Evolutionary conservation across 129 eudicot species (phyloP), one percentile per base, ranked within the genome.

Genomic region (Pittosporum tobira): DNA sequence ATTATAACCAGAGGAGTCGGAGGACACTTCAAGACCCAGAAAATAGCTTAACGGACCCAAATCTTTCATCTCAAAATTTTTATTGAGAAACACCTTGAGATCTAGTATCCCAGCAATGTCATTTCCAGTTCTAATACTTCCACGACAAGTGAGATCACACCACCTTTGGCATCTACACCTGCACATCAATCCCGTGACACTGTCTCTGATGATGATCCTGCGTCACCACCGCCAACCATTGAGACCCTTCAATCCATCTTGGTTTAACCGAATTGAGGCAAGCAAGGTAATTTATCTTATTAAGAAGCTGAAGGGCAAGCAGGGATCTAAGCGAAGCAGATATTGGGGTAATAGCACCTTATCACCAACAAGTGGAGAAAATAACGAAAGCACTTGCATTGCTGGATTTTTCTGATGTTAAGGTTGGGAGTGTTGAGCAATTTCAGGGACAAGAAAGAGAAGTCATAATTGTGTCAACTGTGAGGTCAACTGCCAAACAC

Each of bases 251-350:
- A 44, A 44, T 44, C 48, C 48, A 19, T 44, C 21, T 12, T 44
- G 48, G 48, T 44, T 44, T 44, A 44, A 44, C 48, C 19, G 48
- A n/a, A 44, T 44, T 44, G 48, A 44, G 48, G 48, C 48, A 44
- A 44, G 48, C 20, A 44, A 44, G 48, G 48, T 44, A 2, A n/a
- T 44, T 44, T n/a, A 44, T 12, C 48, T 44, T n/a, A 44, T 44
- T n/a, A 44, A 44, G 48, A 44, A 44, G n/a, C 48, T 44, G 21
- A 44, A n/a, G n/a, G 15, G 21, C 20, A 12, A 44, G 48, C 2
- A 19, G 5, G 20, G 48, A 44, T 44, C 6, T 44, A 44, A 16
- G n/a, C 1, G 48, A 44, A n/a, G 12, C 20, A 44, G 48, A 44
- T 44, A 44, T 44, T 15, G 48, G 48, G 48, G 48, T 44, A 44